A percentile compares a stretch with the other conserved stretches of the same genome.
phyloP scores from a whole-genome alignment of 495 filamentous ascomycete species.

The Neurospora sp. region DNA sequence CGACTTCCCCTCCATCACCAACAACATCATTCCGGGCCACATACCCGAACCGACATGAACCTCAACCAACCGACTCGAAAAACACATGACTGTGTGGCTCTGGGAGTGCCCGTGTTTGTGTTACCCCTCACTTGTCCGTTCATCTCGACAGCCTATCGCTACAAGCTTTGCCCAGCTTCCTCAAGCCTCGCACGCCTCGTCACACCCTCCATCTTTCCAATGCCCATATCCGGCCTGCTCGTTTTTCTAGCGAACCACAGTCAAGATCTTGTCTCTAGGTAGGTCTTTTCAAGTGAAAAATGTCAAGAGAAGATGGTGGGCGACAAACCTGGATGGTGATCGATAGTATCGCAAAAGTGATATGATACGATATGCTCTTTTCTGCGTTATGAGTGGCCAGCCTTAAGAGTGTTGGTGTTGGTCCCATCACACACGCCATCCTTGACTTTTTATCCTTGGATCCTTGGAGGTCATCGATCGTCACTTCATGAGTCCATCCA shows the following conservation, averaged over 20 bases:
- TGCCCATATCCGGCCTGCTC: not conserved
- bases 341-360: not conserved
- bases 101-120: not conserved
- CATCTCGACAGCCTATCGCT: not conserved
- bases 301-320: not conserved
- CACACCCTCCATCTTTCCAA: not conserved
- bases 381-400: not conserved
- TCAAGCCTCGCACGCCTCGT: not conserved
- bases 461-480: not conserved
- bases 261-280: not conserved
- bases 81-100: not conserved
- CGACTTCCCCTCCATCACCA: not conserved
- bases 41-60: not conserved
- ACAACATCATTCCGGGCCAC: not conserved
- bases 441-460: not conserved
- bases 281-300: not conserved
- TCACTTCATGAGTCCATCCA: not conserved
- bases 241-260: not conserved
- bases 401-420: not conserved
- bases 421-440: not conserved
- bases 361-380: not conserved
- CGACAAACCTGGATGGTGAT: not conserved
- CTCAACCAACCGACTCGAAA: not conserved
- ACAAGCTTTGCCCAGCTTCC: not conserved
- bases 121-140: not conserved